Evolutionary conservation across 345 rosid genomes (phyloP), one percentile per base, ranked within the genome.

Genomic region (Salix purpurea): DNA sequence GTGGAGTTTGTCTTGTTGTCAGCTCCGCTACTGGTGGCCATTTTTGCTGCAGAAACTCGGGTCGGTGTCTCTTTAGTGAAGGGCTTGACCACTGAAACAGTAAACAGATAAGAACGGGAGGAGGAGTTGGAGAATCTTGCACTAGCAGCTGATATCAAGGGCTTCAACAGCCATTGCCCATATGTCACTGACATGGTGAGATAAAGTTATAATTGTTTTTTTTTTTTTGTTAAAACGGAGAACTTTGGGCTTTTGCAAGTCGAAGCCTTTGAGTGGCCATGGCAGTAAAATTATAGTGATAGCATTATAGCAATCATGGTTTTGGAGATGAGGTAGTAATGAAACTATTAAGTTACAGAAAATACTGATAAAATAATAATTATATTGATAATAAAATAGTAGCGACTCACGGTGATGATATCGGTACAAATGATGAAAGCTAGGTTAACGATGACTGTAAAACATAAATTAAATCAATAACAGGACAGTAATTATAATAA

Each of bases 21-120:
- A 60, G 91, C 32, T 72, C 56, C 85, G 74, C 65, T 6, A 7
- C 37, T 4, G n/a, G 89, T 76, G 65, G 91, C 88, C 95, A 94
- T 91, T 85, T 72, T 88, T 46, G 86, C 71, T 48, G 82, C 84
- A 19, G 78, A 61, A 58, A 73, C 71, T 80, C 1, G 67, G 72
- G 48, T 36, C 24, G 62, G 46, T 67, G 65, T 66, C 58, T 73
- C 82, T 75, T 46, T 74, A 12, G 65, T 50, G 58, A 65, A 50
- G 64, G 84, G 69, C 21, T 72, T 5, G 58, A 69, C 34, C 50
- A 26, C 40, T 50, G 76, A 52, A 72, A 67, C 65, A 19, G 66
- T 28, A 61, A 39, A 23, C 19, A 67, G 56, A 40, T 69, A 21
- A 52, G 85, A 65, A 46, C 42, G 74, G 37, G 72, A 58, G 37